phyloP scores from a whole-genome alignment of 1,284 basidiomycete genomes.

The Tilletiopsis washingtonensis region DNA sequence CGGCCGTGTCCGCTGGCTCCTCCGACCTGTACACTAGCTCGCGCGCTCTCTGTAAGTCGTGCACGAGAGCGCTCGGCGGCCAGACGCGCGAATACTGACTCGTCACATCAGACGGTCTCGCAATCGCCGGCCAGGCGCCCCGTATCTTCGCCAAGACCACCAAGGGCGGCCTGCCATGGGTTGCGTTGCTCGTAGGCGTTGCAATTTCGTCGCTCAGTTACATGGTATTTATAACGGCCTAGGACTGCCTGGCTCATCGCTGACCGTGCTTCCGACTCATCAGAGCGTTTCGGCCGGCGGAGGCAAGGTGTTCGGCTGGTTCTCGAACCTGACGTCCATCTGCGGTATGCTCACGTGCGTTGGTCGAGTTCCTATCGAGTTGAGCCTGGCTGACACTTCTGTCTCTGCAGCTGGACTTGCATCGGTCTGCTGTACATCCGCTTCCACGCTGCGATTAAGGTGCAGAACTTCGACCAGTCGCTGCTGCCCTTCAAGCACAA shows the following conservation, averaged over 20 bases:
- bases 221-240: slow-evolving; percentile 57
- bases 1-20: slow-evolving; percentile 77
- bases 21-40: slow-evolving; percentile 75
- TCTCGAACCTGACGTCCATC: slow-evolving; percentile 59
- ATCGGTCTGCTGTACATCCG: slow-evolving; percentile 67
- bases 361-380: too few relatives aligned
- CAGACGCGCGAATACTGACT: too few relatives aligned
- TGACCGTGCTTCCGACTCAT: too few relatives aligned
- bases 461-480: slow-evolving; percentile 57
- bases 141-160: slow-evolving; percentile 61
- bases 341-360: slow-evolving; percentile 66
- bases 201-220: slow-evolving; percentile 63
- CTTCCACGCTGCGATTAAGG: slow-evolving; percentile 61
- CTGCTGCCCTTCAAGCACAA: slow-evolving; percentile 52
- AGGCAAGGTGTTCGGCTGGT: slow-evolving; percentile 57
- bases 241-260: too few relatives aligned
- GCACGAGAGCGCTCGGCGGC: too few relatives aligned
- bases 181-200: slow-evolving; percentile 62
- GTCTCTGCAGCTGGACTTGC: slow-evolving; percentile 77
- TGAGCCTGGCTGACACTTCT: too few relatives aligned
- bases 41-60: slow-evolving; percentile 58
- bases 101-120: too few relatives aligned
- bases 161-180: slow-evolving; percentile 65
- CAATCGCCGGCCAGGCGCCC: slow-evolving; percentile 68
- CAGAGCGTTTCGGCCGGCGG: slow-evolving; percentile 40